Evolutionary conservation across 441 rosid genomes (phyloP).

Genomic region (Erodium texanum): DNA sequence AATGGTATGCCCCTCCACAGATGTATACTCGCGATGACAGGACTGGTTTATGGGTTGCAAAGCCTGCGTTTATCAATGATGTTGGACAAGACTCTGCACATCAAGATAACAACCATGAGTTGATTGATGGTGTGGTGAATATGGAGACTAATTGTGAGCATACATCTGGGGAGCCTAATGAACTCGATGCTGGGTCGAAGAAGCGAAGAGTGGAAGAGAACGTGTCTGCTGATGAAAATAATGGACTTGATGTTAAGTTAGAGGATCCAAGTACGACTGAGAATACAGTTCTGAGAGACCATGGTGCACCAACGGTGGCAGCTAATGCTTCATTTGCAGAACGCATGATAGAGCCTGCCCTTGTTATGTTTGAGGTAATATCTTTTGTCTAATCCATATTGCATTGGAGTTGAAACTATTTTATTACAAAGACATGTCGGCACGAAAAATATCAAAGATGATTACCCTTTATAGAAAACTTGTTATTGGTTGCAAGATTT

Average conservation of each 20-base stretch:
- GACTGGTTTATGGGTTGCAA: slow-evolving; percentile 74
- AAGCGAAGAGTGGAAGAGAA: slow-evolving; percentile 56
- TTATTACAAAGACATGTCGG: not conserved
- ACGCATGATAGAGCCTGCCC: slow-evolving; percentile 81
- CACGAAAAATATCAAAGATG: not conserved
- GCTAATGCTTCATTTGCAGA: slow-evolving; percentile 77
- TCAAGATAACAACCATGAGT: slow-evolving; percentile 39
- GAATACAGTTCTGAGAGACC: slow-evolving; percentile 36
- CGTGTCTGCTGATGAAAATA: slow-evolving; percentile 36
- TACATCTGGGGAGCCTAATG: slow-evolving; percentile 35
- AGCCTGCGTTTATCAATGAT: slow-evolving; percentile 37
- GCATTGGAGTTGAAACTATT: not conserved
- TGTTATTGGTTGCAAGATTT: not conserved
- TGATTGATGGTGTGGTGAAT: slow-evolving; percentile 39
- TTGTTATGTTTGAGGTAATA: slow-evolving; percentile 90
- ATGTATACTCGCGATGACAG: slow-evolving; percentile 84
- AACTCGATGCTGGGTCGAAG: slow-evolving; percentile 45
- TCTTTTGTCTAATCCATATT: slow-evolving; percentile 1
- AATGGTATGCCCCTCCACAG: slow-evolving; percentile 93
- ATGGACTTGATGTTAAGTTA: slow-evolving; percentile 41
- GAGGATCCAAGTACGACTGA: slow-evolving; percentile 39
- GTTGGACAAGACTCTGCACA: slow-evolving; percentile 12
- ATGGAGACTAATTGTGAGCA: slow-evolving; percentile 48
- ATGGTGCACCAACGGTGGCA: slow-evolving; percentile 35
- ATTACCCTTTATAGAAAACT: not conserved